phyloP scores from a whole-genome alignment of 1,139 yeast genomes.

The Diutina ranongensis region DNA sequence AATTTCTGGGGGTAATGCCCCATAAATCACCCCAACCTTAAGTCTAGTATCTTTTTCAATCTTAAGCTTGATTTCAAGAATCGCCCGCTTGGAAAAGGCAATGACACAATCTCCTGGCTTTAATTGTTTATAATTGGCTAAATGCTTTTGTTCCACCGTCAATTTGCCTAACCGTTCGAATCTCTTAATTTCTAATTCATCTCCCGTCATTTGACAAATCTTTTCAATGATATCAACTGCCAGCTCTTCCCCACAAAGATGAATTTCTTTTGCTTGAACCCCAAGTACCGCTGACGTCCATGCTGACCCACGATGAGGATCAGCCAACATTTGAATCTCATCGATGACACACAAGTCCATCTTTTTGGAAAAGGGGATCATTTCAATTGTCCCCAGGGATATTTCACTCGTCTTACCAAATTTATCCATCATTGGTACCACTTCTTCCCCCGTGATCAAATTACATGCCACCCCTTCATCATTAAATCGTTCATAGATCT shows the following conservation, averaged over 20 bases:
- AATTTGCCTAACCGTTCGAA: constrained; percentile 72
- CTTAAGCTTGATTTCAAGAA: constrained; percentile 50
- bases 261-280: constrained; percentile 74
- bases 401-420: constrained; percentile 62
- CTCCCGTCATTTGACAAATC: constrained; percentile 64
- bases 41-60: constrained; percentile 51
- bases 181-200: constrained; percentile 51
- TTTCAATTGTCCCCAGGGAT: constrained; percentile 87
- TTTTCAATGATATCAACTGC: constrained; percentile 54
- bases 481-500: constrained; percentile 74
- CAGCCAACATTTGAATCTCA: constrained; percentile 93
- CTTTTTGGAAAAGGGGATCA: constrained; percentile 58
- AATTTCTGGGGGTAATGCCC: constrained; percentile 94
- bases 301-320: constrained; percentile 73
- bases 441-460: constrained; percentile 88
- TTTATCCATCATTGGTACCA: constrained; percentile 56
- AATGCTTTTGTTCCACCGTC: constrained; percentile 33
- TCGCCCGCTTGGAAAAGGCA: constrained; percentile 67
- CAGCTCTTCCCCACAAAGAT: constrained; percentile 87
- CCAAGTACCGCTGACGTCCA: constrained; percentile 93
- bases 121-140: constrained; percentile 25
- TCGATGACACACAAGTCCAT: constrained; percentile 88
- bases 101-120: constrained; percentile 81
- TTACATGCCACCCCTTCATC: constrained; percentile 61
- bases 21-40: constrained; percentile 85